phyloP scores from a whole-genome alignment of 257 asterid genomes.

The Misopates orontium region DNA sequence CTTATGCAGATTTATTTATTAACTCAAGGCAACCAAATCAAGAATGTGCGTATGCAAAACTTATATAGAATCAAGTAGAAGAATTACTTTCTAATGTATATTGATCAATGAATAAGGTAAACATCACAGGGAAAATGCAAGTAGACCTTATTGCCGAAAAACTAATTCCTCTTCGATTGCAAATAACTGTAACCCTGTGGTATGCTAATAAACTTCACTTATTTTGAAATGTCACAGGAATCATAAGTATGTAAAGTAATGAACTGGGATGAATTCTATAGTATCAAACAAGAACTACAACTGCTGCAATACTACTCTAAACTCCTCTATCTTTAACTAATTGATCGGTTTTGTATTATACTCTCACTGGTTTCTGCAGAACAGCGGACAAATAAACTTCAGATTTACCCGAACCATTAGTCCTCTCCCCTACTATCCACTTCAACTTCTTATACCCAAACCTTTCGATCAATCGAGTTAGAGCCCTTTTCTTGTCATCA shows the following conservation, averaged over 20 bases:
- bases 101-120: slow-evolving; percentile 22
- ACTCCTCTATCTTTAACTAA: slow-evolving; percentile 11
- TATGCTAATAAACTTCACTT: slow-evolving; percentile 31
- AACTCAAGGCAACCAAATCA: slow-evolving; percentile 15
- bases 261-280: slow-evolving; percentile 25
- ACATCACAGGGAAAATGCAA: slow-evolving; percentile 28
- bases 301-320: slow-evolving; percentile 26
- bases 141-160: slow-evolving; percentile 21
- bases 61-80: slow-evolving; percentile 26
- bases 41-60: too few species aligned
- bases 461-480: slow-evolving; percentile 68
- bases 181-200: slow-evolving; percentile 21
- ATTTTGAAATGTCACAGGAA: slow-evolving; percentile 38
- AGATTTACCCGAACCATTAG: slow-evolving; percentile 61
- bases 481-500: slow-evolving; percentile 62
- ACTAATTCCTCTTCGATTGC: slow-evolving; percentile 26
- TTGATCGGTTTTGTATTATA: slow-evolving; percentile 22
- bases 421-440: slow-evolving; percentile 84
- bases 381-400: slow-evolving; percentile 78
- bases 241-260: slow-evolving; percentile 24
- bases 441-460: slow-evolving; percentile 82
- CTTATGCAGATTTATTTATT: slow-evolving; percentile 22
- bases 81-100: slow-evolving; percentile 29
- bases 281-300: too few species aligned
- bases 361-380: slow-evolving; percentile 71